Base-by-base conservation (phyloP, 495 filamentous ascomycete species). In the Daldinia grandis region DNA sequence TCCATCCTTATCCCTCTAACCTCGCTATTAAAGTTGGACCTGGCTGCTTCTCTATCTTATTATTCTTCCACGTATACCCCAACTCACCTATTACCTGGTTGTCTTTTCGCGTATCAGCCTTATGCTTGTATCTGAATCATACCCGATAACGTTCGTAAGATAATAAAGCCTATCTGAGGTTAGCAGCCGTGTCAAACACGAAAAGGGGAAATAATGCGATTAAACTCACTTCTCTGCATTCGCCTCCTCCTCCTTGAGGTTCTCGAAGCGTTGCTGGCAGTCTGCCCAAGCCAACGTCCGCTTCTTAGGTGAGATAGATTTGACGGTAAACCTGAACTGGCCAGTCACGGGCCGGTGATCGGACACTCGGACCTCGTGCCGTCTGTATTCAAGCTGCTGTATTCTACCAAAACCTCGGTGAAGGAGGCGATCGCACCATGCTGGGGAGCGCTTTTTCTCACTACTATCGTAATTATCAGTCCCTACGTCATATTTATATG, bases 401-500 rank as follows among this genome's bases (percentile, higher is more conserved):
- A 98, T 90, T 51, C 90, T 87, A 57, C 92, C 94, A 4, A 90
- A 71, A 25, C 94, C 93, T 44, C 95, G 89, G 78, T 93, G 97
- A 37, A 99, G 83, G 35, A 99, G 80, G 51, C 95, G 87, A 82
- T 99, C 95, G 76, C 95, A 99, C 95, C 95, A 99, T 8, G 95
- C 95, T 1, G 95, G 95, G n/a, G 92, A 89, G 4, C 95, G 88
- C 77, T 93, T 92, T 85, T 99, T 99, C 75, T 99, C 95, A 65
- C 90, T 93, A 2, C 91, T 90, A 75, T 99, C 95, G 77, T 99
- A 99, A 27, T 89, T 90, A 76, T 98, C 93, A 8, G 92, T 95
- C 12, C 94, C 94, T 1, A 98, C 92, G 74, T 99, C 95, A 78
- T 98, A 99, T 78, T 99, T 99, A 81, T 99, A 99, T 2, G 95